Conservation (phyloP, 140 eudicot species). For the Flaveria floridana region DNA sequence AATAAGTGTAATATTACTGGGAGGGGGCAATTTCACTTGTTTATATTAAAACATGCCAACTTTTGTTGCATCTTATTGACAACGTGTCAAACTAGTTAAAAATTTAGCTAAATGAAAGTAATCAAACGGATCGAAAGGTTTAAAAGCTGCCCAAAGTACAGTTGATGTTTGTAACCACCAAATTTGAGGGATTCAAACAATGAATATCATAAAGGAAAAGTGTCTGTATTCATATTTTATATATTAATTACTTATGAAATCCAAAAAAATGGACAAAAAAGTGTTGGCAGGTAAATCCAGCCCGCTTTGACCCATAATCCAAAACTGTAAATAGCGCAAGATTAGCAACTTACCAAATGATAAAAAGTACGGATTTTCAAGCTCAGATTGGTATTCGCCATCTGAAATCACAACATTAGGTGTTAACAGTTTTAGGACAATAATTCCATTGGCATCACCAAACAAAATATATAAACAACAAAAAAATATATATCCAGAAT, state of each 20-base stretch:
- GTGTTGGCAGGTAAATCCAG: not conserved
- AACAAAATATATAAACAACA: not conserved
- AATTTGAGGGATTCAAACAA: too few relatives aligned
- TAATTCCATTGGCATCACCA: conserved; percentile 6
- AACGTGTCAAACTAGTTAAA: too few relatives aligned
- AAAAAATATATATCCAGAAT: too few relatives aligned
- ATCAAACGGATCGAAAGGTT: too few relatives aligned
- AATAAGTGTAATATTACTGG: too few relatives aligned
- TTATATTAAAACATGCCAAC: too few relatives aligned
- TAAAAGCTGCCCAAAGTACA: too few relatives aligned
- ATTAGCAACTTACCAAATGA: conserved; percentile 51
- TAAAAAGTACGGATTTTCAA: conserved; percentile 41
- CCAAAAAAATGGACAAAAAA: not conserved
- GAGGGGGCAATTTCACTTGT: too few relatives aligned
- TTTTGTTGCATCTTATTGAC: too few relatives aligned
- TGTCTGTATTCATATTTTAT: not conserved
- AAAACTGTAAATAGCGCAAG: conserved; percentile 15
- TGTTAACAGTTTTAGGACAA: conserved; percentile 1
- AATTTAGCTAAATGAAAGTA: too few relatives aligned
- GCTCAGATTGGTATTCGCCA: conserved; percentile 67
- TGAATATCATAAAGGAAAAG: too few relatives aligned
- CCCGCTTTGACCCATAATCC: conserved; percentile 1
- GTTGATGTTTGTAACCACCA: too few relatives aligned
- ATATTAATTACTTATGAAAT: not conserved
- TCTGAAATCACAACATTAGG: conserved; percentile 45